Evolutionary conservation across 768 basidiomycete genomes (phyloP).

Genomic region (Podaxis sp.): DNA sequence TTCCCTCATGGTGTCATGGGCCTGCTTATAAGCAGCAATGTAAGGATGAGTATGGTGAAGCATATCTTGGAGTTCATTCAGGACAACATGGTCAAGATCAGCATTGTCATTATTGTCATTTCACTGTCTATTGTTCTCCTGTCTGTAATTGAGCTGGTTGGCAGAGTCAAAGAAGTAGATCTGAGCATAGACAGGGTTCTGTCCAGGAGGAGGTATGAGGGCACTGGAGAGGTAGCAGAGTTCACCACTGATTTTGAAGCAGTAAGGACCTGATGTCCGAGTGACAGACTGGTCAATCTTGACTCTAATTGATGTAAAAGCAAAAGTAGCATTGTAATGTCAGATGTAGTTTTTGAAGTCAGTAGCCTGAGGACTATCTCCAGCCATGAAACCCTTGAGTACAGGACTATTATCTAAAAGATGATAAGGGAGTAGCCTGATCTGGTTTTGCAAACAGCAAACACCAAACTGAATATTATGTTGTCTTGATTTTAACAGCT

Average conservation of each 20-base stretch:
- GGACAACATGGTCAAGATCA: slow-evolving; percentile 1
- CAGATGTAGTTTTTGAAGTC: background rate
- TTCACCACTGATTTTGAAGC: slow-evolving; percentile 20
- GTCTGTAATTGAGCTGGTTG: slow-evolving; percentile 4
- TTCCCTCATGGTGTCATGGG: slow-evolving; percentile 9
- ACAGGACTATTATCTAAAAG: background rate
- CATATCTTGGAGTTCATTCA: slow-evolving; percentile 17
- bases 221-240: slow-evolving; percentile 16
- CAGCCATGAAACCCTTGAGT: background rate
- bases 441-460: background rate
- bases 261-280: slow-evolving; percentile 2
- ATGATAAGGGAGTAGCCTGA: background rate
- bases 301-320: background rate
- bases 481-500: background rate
- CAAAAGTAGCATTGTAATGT: background rate
- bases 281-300: background rate
- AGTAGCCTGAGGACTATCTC: background rate
- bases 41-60: slow-evolving; percentile 13
- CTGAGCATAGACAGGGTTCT: slow-evolving; percentile 18
- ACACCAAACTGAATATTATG: background rate
- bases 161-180: slow-evolving; percentile 20
- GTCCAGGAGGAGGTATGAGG: slow-evolving; percentile 3
- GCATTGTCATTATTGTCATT: background rate
- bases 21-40: slow-evolving; percentile 16
- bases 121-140: background rate